Evolutionary conservation across 1,284 basidiomycete species (phyloP).

Genomic region (Ustilago loliicola): DNA sequence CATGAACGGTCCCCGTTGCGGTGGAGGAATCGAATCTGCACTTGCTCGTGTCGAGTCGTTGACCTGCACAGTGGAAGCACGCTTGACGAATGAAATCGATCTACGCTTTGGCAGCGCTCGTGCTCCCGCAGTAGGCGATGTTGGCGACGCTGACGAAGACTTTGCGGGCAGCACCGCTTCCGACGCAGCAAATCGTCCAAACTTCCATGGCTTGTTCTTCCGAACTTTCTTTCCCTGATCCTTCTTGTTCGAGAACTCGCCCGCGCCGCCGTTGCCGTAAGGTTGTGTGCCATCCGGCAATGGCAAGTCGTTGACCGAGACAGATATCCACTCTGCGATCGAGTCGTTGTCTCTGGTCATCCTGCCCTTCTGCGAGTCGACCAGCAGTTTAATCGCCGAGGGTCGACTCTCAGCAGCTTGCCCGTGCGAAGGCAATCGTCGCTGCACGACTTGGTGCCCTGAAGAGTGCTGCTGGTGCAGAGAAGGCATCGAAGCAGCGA

Average conservation of each 20-base stretch:
- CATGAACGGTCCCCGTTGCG: constrained; percentile 20
- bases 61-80: constrained; percentile 27
- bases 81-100: constrained; percentile 29
- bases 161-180: constrained; percentile 34
- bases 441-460: background rate
- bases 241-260: constrained; percentile 44
- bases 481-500: constrained; percentile 37
- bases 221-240: constrained; percentile 19
- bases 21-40: constrained; percentile 3
- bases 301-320: constrained; percentile 46
- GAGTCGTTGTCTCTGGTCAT: constrained; percentile 43
- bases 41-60: constrained; percentile 16
- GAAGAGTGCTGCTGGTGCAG: constrained; percentile 7
- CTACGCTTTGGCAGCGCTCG: constrained; percentile 17
- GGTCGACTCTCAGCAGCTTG: constrained; percentile 17
- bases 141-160: background rate
- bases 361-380: constrained; percentile 43
- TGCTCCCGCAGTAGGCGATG: background rate
- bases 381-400: constrained; percentile 29
- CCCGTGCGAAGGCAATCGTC: constrained; percentile 7
- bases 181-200: constrained; percentile 42
- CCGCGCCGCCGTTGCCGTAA: constrained; percentile 44
- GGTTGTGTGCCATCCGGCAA: constrained; percentile 14
- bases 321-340: constrained; percentile 49
- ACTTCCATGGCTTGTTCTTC: constrained; percentile 46